Evolutionary conservation across 208 protist species (phyloP), one percentile per base, ranked within the genome.

Genomic region (Leishmania amazonensis): DNA sequence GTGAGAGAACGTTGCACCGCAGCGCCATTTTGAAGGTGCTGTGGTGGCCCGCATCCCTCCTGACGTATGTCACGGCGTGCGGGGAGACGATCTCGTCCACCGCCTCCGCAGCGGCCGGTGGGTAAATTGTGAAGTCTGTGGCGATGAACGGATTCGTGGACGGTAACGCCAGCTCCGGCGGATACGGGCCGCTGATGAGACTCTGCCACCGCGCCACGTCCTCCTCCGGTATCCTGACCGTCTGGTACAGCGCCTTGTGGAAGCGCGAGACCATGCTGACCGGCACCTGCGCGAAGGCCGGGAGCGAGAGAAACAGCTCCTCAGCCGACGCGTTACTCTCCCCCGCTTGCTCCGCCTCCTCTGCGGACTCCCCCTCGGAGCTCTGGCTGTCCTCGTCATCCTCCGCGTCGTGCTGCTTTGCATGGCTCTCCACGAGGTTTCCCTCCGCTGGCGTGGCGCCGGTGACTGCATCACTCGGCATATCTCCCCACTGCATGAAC

Each of bases 141-240:
- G 92, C 75, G n/a, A 97, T 76, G 78, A 91, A 97, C 8, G 90
- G 94, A 73, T 97, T 97, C 49, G 35, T 17, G 17, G 88, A 40
- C 24, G 91, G 91, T 11, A 93, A 77, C 15, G 64, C 82, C 11
- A 95, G 83, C 40, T 75, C 84, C 9, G 53, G 51, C 19, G 64
- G 75, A 71, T 80, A 74, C 35, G 94, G 67, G 1, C 78, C 62
- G 35, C 15, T 19, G 81, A 89, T 67, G 47, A 78, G 82, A n/a
- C 53, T 68, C 38, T 76, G 51, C 92, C 93, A 96, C 60, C 76
- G 78, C 73, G 47, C 76, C 19, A 89, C n/a, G 75, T 87, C 13
- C 24, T 90, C 89, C 47, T 83, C 76, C 21, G 93, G 90, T 31
- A 95, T 87, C 47, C 47, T 51, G 67, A 71, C 81, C 21, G 49